A percentile compares a stretch with the other conserved stretches of the same genome.
These are phyloP conservation scores for Kodamaea arcana DNA, from an alignment of 1,139 yeast genomes.

Conservation along the genomic window DNA sequence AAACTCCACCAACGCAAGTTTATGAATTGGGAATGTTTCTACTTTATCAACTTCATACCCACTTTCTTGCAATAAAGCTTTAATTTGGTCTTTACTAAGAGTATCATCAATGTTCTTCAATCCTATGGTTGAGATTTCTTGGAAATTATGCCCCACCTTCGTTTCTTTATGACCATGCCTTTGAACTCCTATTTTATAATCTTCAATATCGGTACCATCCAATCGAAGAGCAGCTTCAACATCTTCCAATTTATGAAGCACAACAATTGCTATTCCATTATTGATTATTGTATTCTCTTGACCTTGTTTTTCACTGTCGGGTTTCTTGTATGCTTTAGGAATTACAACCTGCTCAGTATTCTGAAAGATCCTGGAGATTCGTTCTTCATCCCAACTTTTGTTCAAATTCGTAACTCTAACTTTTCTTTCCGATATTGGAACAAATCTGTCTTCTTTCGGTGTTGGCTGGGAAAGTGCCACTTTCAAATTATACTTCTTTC, in stretches of 20 bases:
- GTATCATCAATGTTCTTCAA: slow-evolving; percentile 46
- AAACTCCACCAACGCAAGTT: slow-evolving; percentile 55
- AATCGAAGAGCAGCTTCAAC: slow-evolving; percentile 36
- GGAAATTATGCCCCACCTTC: slow-evolving; percentile 18
- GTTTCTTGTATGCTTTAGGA: slow-evolving; percentile 26
- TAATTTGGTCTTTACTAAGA: slow-evolving; percentile 39
- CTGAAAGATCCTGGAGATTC: slow-evolving; percentile 23
- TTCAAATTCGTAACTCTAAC: slow-evolving; percentile 52
- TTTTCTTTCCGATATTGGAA: slow-evolving; percentile 51
- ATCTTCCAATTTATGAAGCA: slow-evolving; percentile 35
- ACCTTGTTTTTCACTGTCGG: slow-evolving; percentile 15
- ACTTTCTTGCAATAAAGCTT: slow-evolving; percentile 24
- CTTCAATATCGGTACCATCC: slow-evolving; percentile 34
- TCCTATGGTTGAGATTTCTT: slow-evolving; percentile 34
- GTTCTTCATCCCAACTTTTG: slow-evolving; percentile 26
- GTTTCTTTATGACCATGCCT: slow-evolving; percentile 17
- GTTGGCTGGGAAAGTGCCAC: slow-evolving; percentile 60
- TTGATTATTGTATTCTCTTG: slow-evolving; percentile 22
- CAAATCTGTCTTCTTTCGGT: slow-evolving; percentile 30
- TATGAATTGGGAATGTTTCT: slow-evolving; percentile 43
- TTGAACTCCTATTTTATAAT: slow-evolving; percentile 43
- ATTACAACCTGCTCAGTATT: slow-evolving; percentile 47
- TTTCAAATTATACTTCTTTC: slow-evolving; percentile 31
- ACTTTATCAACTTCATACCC: slow-evolving; percentile 36
- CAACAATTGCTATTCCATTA: slow-evolving; percentile 58